Evolutionary conservation across 2,329 filamentous ascomycete species (phyloP).

Genomic region (Fusarium miscanthi): DNA sequence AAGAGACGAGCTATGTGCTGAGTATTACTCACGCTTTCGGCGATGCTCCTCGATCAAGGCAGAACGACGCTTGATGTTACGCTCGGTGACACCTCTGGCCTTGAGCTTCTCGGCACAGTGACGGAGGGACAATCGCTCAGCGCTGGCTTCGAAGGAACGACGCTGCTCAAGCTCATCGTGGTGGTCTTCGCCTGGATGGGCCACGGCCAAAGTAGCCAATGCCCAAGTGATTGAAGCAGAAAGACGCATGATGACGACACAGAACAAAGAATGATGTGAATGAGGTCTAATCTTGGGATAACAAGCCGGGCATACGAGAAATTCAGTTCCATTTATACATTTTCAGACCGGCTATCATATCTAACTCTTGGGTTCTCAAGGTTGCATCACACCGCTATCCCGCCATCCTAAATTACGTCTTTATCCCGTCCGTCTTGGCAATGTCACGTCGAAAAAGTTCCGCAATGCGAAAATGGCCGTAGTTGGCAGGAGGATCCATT

Average conservation of each 20-base stretch:
- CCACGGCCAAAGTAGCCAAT: not conserved
- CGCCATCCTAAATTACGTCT: slow-evolving; percentile 1
- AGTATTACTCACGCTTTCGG: slow-evolving; percentile 45
- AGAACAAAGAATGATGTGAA: not conserved
- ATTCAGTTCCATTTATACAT: not conserved
- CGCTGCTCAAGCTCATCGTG: slow-evolving; percentile 4
- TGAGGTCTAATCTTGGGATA: not conserved
- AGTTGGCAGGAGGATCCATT: not conserved
- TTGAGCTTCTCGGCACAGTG: slow-evolving; percentile 60
- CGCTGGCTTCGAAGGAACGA: not conserved
- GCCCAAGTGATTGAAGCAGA: not conserved
- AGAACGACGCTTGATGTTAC: slow-evolving; percentile 58
- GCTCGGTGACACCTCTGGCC: slow-evolving; percentile 57
- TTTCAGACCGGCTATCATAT: not conserved
- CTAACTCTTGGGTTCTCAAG: not conserved
- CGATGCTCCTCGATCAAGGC: slow-evolving; percentile 55
- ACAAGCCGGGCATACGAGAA: accelerated
- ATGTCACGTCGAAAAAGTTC: slow-evolving; percentile 2
- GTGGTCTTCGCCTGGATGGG: slow-evolving; percentile 9
- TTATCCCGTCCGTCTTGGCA: slow-evolving; percentile 6
- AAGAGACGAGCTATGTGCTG: accelerated
- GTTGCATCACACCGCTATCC: not conserved
- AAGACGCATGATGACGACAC: not conserved
- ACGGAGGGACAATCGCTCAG: slow-evolving; percentile 48
- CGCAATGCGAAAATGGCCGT: not conserved